Conservation (phyloP, 306 rosid species). For the Cercis canadensis region DNA sequence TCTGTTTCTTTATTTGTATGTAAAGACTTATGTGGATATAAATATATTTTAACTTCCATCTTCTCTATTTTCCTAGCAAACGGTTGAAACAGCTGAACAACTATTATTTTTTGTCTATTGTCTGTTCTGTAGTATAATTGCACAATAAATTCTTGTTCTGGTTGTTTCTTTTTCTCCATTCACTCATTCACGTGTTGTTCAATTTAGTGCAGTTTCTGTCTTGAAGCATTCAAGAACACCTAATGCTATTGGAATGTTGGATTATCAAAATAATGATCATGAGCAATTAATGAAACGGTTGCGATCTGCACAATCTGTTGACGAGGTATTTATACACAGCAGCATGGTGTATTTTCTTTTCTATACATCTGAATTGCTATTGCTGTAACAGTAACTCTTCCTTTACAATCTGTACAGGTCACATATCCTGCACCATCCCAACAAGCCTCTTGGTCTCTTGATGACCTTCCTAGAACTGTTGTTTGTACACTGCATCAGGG, state of each 20-base stretch:
- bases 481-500: conserved; percentile 55
- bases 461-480: conserved; percentile 54
- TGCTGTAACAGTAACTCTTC: not conserved
- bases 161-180: conserved; percentile 7
- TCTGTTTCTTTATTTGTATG: not conserved
- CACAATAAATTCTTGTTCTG: not conserved
- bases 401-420: conserved; percentile 43
- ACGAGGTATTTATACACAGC: conserved; percentile 51
- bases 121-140: not conserved
- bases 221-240: conserved; percentile 61
- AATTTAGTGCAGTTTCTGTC: conserved; percentile 47
- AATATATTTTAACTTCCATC: not conserved
- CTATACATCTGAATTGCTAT: conserved; percentile 7
- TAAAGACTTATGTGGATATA: conserved; percentile 1
- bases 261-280: conserved; percentile 48
- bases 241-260: conserved; percentile 59
- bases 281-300: conserved; percentile 59
- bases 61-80: conserved; percentile 4
- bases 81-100: conserved; percentile 19
- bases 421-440: conserved; percentile 43
- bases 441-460: conserved; percentile 43
- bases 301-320: conserved; percentile 56
- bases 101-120: not conserved
- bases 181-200: conserved; percentile 23
- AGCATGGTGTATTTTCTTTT: conserved; percentile 29